A percentile compares a stretch with the other conserved stretches of the same genome.
phyloP scores from a whole-genome alignment of 805 yeast species.

The Candida anglica region DNA sequence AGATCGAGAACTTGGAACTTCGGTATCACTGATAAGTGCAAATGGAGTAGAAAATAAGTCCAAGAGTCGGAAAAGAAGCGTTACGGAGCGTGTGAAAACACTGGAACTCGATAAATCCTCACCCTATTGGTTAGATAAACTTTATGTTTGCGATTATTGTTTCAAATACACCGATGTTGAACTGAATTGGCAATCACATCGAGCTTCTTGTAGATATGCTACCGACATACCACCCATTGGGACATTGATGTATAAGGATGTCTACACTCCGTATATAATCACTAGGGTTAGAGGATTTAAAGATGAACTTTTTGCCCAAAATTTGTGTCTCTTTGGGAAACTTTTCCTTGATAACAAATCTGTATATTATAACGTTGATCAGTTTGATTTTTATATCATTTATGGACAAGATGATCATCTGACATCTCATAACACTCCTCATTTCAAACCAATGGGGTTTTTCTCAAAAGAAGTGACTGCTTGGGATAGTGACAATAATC shows the following conservation, averaged over 20 bases:
- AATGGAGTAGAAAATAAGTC: too few relatives aligned
- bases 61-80: too few relatives aligned
- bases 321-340: conserved; percentile 79
- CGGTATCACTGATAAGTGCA: too few relatives aligned
- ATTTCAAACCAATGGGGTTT: conserved; percentile 72
- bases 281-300: conserved; percentile 64
- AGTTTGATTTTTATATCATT: conserved; percentile 74
- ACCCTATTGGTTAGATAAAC: conserved; percentile 56
- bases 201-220: conserved; percentile 34
- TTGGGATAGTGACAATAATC: conserved; percentile 69
- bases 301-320: conserved; percentile 71
- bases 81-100: not conserved
- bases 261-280: conserved; percentile 43
- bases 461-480: conserved; percentile 84
- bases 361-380: conserved; percentile 73
- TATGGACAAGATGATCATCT: conserved; percentile 41
- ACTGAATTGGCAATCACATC: conserved; percentile 48
- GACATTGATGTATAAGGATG: conserved; percentile 61
- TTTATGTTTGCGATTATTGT: conserved; percentile 77
- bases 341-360: conserved; percentile 88
- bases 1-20: conserved; percentile 38
- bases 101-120: conserved; percentile 6
- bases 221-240: conserved; percentile 51
- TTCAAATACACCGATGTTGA: conserved; percentile 67
- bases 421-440: conserved; percentile 4